Conservation (phyloP, 1,139 yeast genomes). For the Geotrichum restrictum region DNA sequence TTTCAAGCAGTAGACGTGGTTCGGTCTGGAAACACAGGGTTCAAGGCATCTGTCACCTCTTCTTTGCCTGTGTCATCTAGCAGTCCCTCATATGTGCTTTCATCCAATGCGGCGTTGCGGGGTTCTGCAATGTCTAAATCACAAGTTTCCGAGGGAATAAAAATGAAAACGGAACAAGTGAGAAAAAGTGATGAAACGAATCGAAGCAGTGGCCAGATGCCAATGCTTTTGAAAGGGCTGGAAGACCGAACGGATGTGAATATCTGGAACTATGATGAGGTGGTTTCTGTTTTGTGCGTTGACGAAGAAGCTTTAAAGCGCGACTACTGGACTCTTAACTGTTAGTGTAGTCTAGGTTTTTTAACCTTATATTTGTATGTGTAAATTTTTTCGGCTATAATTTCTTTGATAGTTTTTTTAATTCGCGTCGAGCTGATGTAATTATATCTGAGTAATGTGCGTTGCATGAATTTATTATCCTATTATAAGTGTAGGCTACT, state of each 20-base stretch:
- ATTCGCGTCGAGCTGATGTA: no score
- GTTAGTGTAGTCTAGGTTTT: neutral
- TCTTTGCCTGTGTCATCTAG: neutral
- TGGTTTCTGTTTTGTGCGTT: slow-evolving; percentile 27
- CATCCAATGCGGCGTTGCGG: no score
- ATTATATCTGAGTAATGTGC: no score
- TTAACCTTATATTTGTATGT: no score
- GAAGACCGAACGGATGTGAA: slow-evolving; percentile 23
- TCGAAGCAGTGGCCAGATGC: slow-evolving; percentile 11
- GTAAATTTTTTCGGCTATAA: no score
- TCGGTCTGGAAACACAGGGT: slow-evolving; percentile 25
- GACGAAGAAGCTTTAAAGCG: slow-evolving; percentile 27
- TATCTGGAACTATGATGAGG: slow-evolving; percentile 31
- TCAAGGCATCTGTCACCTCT: slow-evolving; percentile 21
- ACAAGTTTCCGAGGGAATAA: neutral
- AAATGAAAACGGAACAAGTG: neutral
- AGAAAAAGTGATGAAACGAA: neutral
- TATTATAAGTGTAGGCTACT: no score
- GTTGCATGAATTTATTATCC: no score
- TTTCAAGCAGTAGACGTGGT: slow-evolving; percentile 32
- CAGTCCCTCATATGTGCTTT: neutral
- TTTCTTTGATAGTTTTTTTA: no score
- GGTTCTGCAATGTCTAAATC: no score
- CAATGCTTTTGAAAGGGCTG: slow-evolving; percentile 12
- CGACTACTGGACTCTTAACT: slow-evolving; percentile 30